Conservation (phyloP, 371 early-diverging fungal species). For the Mucor racemosus region DNA sequence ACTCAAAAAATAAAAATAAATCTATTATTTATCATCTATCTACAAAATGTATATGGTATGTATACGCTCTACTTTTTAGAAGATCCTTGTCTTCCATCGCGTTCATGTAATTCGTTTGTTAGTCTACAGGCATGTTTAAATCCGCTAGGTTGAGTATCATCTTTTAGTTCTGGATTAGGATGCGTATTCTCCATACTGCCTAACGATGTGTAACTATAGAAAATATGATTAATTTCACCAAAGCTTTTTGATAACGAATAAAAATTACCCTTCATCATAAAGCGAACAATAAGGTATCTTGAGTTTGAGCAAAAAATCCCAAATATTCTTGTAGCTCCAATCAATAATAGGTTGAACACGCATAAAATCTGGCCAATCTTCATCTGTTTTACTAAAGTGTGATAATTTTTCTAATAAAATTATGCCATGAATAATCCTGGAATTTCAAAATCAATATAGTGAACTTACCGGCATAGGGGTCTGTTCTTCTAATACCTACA, state of each 20-base stretch:
- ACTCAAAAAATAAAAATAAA: not conserved
- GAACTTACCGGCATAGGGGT: constrained; percentile 82
- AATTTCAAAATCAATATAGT: not conserved
- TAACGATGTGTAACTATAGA: constrained; percentile 88
- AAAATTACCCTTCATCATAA: constrained; percentile 84
- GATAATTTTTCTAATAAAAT: constrained; percentile 59
- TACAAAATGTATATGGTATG: constrained; percentile 1
- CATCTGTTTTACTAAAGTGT: constrained; percentile 80
- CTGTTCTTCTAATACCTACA: constrained; percentile 90
- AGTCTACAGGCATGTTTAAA: constrained; percentile 79
- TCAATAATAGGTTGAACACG: constrained; percentile 93
- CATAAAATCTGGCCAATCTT: constrained; percentile 92
- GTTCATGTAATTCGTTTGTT: constrained; percentile 69
- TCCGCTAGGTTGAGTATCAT: constrained; percentile 34
- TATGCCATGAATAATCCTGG: not conserved
- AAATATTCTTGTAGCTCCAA: constrained; percentile 88
- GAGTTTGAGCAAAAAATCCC: constrained; percentile 77
- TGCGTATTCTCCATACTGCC: constrained; percentile 86
- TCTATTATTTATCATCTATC: constrained; percentile 11
- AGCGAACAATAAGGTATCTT: constrained; percentile 87
- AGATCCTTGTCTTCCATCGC: constrained; percentile 70
- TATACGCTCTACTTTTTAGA: constrained; percentile 26
- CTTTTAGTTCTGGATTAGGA: constrained; percentile 76
- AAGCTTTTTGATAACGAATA: constrained; percentile 91
- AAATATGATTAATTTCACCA: constrained; percentile 75